Percentiles rank a stretch among this genome's conserved stretches.
phyloP scores from a whole-genome alignment of 805 yeast species.

The Metschnikowia vanudenii region DNA sequence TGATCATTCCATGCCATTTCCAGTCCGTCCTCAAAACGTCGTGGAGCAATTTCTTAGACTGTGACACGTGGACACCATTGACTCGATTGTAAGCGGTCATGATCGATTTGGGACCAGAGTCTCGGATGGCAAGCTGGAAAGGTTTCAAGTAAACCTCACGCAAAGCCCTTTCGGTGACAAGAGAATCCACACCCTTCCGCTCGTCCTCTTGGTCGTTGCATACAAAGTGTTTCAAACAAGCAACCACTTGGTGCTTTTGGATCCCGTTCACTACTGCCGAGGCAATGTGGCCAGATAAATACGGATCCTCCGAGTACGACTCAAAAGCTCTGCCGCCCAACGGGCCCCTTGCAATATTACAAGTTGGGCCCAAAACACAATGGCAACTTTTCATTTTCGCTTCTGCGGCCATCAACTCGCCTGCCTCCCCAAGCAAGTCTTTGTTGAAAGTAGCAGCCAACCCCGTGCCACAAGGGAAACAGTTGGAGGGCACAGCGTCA shows the following conservation, averaged over 20 bases:
- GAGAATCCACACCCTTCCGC: constrained; percentile 47
- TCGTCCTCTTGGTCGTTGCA: constrained; percentile 63
- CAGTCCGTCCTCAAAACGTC: constrained; percentile 55
- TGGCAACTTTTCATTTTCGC: constrained; percentile 54
- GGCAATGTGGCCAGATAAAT: constrained; percentile 45
- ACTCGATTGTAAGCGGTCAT: constrained; percentile 67
- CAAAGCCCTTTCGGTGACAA: constrained; percentile 57
- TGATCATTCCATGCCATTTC: constrained; percentile 53
- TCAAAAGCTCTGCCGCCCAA: constrained; percentile 65
- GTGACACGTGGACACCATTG: constrained; percentile 59
- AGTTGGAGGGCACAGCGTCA: constrained; percentile 52
- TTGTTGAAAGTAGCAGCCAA: constrained; percentile 57
- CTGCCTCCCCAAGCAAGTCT: constrained; percentile 48
- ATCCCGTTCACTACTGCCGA: constrained; percentile 54
- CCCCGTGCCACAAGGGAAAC: constrained; percentile 62
- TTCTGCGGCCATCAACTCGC: constrained; percentile 52
- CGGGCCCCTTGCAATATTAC: constrained; percentile 56
- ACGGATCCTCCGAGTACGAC: constrained; percentile 62
- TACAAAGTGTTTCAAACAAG: constrained; percentile 62
- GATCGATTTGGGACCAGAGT: constrained; percentile 50
- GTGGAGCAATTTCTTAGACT: constrained; percentile 41
- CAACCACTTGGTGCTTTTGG: constrained; percentile 49
- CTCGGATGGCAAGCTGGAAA: constrained; percentile 56
- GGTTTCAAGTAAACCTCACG: constrained; percentile 65
- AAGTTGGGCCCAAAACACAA: constrained; percentile 42